Evolutionary conservation across 768 basidiomycete genomes (phyloP).

Genomic region (Candolleomyces eurysporus): DNA sequence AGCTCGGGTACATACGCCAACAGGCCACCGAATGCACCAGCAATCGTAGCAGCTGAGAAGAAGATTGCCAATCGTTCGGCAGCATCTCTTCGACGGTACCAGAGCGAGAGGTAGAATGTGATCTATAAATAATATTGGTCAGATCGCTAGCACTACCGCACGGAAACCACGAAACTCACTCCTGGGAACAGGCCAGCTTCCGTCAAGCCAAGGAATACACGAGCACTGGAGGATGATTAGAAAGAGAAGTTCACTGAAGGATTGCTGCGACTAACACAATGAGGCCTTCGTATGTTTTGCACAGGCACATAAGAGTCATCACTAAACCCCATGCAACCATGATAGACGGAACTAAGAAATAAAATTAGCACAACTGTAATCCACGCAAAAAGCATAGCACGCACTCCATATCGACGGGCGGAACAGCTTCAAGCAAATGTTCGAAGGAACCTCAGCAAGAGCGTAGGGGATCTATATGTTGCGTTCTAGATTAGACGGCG

Average conservation of each 20-base stretch:
- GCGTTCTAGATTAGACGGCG: background rate
- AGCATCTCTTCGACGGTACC: constrained; percentile 59
- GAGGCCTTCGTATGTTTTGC: constrained; percentile 24
- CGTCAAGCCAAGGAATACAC: constrained; percentile 35
- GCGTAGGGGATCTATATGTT: constrained; percentile 26
- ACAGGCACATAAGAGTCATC: constrained; percentile 30
- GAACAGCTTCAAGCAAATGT: constrained; percentile 27
- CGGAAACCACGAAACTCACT: constrained; percentile 10
- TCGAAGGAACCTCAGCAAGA: constrained; percentile 31
- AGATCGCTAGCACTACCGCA: background rate
- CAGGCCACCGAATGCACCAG: constrained; percentile 50
- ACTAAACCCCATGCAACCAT: constrained; percentile 31
- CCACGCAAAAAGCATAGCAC: background rate
- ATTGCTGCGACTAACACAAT: constrained; percentile 18
- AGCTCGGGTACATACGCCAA: constrained; percentile 35
- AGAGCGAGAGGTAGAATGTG: constrained; percentile 48
- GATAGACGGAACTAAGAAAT: constrained; percentile 22
- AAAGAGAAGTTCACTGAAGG: too few relatives aligned
- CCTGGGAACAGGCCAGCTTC: constrained; percentile 38
- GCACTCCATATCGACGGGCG: constrained; percentile 29
- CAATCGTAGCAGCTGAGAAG: constrained; percentile 57
- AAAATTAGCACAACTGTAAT: background rate
- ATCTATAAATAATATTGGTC: constrained; percentile 17
- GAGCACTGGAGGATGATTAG: constrained; percentile 22
- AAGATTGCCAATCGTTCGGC: constrained; percentile 58